Evolutionary conservation across 352 stramenopile species (phyloP).

Genomic region (Blastocystis sp.): DNA sequence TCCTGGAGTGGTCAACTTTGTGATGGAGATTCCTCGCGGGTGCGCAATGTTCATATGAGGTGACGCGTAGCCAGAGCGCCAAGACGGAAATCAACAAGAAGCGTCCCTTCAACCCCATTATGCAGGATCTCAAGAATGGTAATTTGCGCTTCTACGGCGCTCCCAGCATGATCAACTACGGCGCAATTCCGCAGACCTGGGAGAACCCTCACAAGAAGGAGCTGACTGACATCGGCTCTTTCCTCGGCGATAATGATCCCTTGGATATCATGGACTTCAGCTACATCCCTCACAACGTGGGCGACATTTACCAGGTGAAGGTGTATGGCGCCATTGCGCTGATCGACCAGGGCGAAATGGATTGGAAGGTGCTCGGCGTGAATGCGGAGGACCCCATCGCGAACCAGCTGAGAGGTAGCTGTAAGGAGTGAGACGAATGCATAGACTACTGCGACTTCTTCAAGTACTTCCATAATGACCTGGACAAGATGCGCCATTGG

Average conservation of each 20-base stretch:
- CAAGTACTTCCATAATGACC: slow-evolving; percentile 58
- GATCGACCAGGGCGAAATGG: slow-evolving; percentile 95
- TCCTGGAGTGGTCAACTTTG: slow-evolving; percentile 36
- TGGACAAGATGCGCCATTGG: slow-evolving; percentile 79
- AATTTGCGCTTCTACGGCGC: slow-evolving; percentile 84
- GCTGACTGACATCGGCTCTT: slow-evolving; percentile 79
- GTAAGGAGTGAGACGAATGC: background rate
- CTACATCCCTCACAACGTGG: slow-evolving; percentile 84
- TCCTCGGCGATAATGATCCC: slow-evolving; percentile 91
- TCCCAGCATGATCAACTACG: slow-evolving; percentile 89
- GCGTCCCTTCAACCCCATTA: slow-evolving; percentile 89
- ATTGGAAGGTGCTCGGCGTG: slow-evolving; percentile 96
- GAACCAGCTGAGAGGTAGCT: slow-evolving; percentile 74
- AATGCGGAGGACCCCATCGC: slow-evolving; percentile 79
- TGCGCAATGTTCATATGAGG: background rate
- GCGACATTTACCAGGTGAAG: slow-evolving; percentile 90
- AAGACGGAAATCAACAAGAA: slow-evolving; percentile 99
- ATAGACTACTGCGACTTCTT: slow-evolving; percentile 67
- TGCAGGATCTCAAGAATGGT: slow-evolving; percentile 95
- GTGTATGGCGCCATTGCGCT: slow-evolving; percentile 93
- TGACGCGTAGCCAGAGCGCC: slow-evolving; percentile 42
- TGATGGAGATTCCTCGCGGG: slow-evolving; percentile 69
- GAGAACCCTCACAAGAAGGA: slow-evolving; percentile 85
- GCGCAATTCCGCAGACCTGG: slow-evolving; percentile 95
- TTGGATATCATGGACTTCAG: slow-evolving; percentile 98